A percentile compares a stretch with the other conserved stretches of the same genome.
phyloP scores from a whole-genome alignment of 441 rosid genomes.

The Gossypium aridum region DNA sequence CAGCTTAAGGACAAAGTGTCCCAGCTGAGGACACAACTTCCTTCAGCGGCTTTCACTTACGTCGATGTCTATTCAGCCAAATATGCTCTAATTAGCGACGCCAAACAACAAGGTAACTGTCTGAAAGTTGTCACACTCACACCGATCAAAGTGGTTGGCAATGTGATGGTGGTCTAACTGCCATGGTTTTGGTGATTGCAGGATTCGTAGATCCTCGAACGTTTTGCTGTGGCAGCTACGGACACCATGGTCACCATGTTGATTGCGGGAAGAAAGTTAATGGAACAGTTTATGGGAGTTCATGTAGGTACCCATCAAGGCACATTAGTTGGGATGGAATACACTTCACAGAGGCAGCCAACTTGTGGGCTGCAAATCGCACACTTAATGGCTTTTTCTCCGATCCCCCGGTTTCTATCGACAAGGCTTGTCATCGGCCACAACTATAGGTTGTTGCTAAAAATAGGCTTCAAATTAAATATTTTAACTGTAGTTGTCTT shows the following conservation, averaged over 20 bases:
- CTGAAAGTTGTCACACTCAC: too few species aligned
- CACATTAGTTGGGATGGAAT: slow-evolving; percentile 33
- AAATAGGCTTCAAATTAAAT: too few species aligned
- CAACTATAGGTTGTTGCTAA: background rate
- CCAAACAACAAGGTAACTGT: slow-evolving; percentile 30
- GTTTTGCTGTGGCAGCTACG: slow-evolving; percentile 31
- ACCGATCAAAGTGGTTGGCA: background rate
- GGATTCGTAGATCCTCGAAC: slow-evolving; percentile 24
- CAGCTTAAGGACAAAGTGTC: slow-evolving; percentile 39
- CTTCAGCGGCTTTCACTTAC: slow-evolving; percentile 35
- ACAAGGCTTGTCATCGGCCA: background rate
- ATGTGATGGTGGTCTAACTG: background rate
- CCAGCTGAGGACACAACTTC: slow-evolving; percentile 32
- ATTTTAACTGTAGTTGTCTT: too few species aligned
- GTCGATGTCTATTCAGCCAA: slow-evolving; percentile 49
- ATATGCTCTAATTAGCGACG: slow-evolving; percentile 33
- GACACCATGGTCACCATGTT: slow-evolving; percentile 10
- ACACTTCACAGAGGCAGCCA: slow-evolving; percentile 35
- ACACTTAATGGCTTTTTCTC: slow-evolving; percentile 24
- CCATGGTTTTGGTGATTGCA: slow-evolving; percentile 4
- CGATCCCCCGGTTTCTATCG: slow-evolving; percentile 17
- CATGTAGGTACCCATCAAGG: slow-evolving; percentile 27
- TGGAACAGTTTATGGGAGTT: slow-evolving; percentile 22
- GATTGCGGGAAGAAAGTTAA: slow-evolving; percentile 28
- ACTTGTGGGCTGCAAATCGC: slow-evolving; percentile 20